phyloP scores from a whole-genome alignment of 2,329 filamentous ascomycete genomes.

The Epichloe glyceriae region DNA sequence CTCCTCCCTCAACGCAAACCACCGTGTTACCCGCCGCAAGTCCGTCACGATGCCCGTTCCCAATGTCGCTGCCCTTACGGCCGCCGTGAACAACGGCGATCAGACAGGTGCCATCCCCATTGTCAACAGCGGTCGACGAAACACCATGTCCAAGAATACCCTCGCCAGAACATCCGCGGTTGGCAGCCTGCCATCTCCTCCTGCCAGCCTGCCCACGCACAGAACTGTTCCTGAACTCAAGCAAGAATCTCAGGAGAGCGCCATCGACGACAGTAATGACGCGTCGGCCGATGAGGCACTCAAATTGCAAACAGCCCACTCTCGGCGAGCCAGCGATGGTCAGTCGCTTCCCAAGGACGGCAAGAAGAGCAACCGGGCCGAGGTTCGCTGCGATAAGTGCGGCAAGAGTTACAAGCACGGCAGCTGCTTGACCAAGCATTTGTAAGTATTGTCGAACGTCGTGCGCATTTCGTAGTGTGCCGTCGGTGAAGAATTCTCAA shows the following conservation, averaged over 20 bases:
- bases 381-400: constrained; percentile 93
- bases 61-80: constrained; percentile 64
- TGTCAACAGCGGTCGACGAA: constrained; percentile 46
- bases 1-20: constrained; percentile 62
- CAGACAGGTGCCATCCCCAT: constrained; percentile 44
- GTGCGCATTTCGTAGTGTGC: constrained; percentile 9
- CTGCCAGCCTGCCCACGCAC: constrained; percentile 53
- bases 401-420: constrained; percentile 99
- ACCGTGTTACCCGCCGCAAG: constrained; percentile 86
- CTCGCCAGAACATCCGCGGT: constrained; percentile 19
- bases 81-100: constrained; percentile 57
- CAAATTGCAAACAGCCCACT: constrained; percentile 35
- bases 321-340: constrained; percentile 68
- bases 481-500: neutral
- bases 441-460: constrained; percentile 62
- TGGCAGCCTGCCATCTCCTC: constrained; percentile 48
- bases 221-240: constrained; percentile 38
- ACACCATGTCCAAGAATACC: constrained; percentile 52
- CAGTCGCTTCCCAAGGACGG: constrained; percentile 71
- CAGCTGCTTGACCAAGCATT: constrained; percentile 99
- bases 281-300: constrained; percentile 41
- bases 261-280: constrained; percentile 55
- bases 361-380: constrained; percentile 69
- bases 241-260: constrained; percentile 41
- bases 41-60: constrained; percentile 68